Base-by-base conservation (phyloP, 371 early-diverging fungal species). In the Smittium culicis region DNA sequence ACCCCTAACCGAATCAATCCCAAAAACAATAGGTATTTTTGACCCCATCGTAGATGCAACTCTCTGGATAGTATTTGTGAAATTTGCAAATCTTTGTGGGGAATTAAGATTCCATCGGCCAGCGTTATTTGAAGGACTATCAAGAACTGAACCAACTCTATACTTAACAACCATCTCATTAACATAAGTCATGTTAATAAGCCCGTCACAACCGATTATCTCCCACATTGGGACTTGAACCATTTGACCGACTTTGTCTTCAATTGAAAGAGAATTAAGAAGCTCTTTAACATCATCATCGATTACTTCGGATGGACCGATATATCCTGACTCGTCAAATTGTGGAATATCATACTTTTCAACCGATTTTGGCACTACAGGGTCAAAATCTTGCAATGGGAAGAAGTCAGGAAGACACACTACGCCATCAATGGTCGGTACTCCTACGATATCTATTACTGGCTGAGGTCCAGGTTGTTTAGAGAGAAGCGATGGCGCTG, bases 201-300 rank as follows among this genome's bases (percentile, higher is more conserved):
- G 57, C 27, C 82, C 82, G 70, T 81, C 77, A 65, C 70, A 67
- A 29, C 69, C 67, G 24, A 81, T 54, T 0, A 82, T 63, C 66
- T 76, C 66, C 14, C 67, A 70, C 0, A 73, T 70, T 16, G 69
- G 64, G 20, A 72, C 68, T 70, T 86, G 86, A 8, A 83, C 80
- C 85, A 87, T 84, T 69, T 87, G 87, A 16, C 87, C 87, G 33
- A 82, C 78, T 66, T 86, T 81, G 54, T 87, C 85, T 24, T 71
- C 69, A 1, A 83, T 55, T 0, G 81, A 80, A 83, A 87, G 61
- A 24, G 16, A 29, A 35, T 62, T 62, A 14, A 62, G 8, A 2
- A 62, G 32, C 5, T 16, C 62, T 14, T 28, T 20, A 32, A 62
- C 62, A 35, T 62, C 62, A 2, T 3, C 30, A 30, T 62, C 62